Conservation (phyloP, 2,329 filamentous ascomycete species). For the Juglanconis sp. region DNA sequence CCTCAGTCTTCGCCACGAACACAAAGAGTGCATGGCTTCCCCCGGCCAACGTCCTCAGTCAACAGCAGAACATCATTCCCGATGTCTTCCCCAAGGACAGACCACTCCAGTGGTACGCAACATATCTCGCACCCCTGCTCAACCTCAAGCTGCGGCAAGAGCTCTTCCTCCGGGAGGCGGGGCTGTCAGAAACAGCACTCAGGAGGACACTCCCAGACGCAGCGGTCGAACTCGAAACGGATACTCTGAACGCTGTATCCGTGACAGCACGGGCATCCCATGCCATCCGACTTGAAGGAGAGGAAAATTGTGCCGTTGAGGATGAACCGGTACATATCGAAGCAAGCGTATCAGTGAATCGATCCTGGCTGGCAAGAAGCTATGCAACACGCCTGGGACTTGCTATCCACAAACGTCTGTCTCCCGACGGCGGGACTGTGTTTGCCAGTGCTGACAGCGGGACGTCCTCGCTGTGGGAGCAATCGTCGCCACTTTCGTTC, state of each 20-base stretch:
- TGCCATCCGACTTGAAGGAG: slow-evolving; percentile 26
- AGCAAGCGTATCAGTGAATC: slow-evolving; percentile 27
- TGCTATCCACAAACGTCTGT: slow-evolving; percentile 32
- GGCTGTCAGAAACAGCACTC: background rate
- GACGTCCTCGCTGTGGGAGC: slow-evolving; percentile 25
- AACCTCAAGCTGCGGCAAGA: slow-evolving; percentile 38
- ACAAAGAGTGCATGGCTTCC: slow-evolving; percentile 30
- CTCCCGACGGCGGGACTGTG: slow-evolving; percentile 27
- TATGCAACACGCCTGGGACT: slow-evolving; percentile 28
- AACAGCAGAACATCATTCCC: slow-evolving; percentile 38
- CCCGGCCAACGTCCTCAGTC: slow-evolving; percentile 32
- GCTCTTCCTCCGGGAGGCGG: slow-evolving; percentile 24
- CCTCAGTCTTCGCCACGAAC: slow-evolving; percentile 34
- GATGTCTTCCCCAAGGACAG: slow-evolving; percentile 34
- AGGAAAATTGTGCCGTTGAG: slow-evolving; percentile 1
- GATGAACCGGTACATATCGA: slow-evolving; percentile 35
- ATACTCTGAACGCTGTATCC: slow-evolving; percentile 36
- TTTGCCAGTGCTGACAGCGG: slow-evolving; percentile 42
- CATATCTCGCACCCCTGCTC: slow-evolving; percentile 36
- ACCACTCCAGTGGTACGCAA: slow-evolving; percentile 35
- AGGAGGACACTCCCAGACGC: slow-evolving; percentile 22
- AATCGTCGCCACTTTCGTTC: background rate
- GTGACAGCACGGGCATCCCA: slow-evolving; percentile 36
- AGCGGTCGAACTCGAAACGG: slow-evolving; percentile 34
- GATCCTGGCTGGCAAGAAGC: slow-evolving; percentile 17